Percentiles rank a stretch among this genome's conserved stretches.
Conservation (phyloP, 495 filamentous ascomycete species). For the Viridothelium virens region DNA sequence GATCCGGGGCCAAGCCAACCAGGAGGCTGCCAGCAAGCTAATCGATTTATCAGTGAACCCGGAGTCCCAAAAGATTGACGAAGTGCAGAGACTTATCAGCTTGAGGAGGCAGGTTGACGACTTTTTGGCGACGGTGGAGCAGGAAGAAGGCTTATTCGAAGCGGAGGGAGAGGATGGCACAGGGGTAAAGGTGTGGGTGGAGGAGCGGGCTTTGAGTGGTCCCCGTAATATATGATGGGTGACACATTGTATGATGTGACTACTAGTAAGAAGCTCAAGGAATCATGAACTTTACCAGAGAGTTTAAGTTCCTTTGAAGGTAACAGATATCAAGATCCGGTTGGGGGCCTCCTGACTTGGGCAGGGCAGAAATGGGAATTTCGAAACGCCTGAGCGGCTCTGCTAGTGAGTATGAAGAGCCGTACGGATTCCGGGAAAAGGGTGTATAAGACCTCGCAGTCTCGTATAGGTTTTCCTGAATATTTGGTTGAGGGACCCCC, state of each 20-base stretch:
- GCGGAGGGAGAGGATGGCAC: neutral
- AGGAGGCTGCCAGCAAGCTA: neutral
- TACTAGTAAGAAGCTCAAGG: neutral
- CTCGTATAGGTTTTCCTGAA: too few species aligned
- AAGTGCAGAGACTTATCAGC: neutral
- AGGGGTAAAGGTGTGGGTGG: constrained; percentile 2
- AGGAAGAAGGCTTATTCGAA: neutral
- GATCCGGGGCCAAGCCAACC: neutral
- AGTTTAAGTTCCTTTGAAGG: too few species aligned
- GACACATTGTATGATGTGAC: neutral
- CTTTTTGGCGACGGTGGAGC: neutral
- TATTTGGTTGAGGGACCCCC: neutral
- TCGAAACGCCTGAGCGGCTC: too few species aligned
- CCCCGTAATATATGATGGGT: neutral
- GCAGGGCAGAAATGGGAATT: too few species aligned
- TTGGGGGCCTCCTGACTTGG: too few species aligned
- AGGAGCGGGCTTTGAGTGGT: neutral
- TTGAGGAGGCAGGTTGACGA: neutral
- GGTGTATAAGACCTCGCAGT: too few species aligned
- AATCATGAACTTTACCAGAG: too few species aligned
- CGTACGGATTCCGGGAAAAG: too few species aligned
- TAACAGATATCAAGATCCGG: too few species aligned
- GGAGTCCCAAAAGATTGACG: neutral
- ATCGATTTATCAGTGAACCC: neutral
- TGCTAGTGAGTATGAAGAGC: too few species aligned